Base-by-base conservation (phyloP, 768 basidiomycete species). In the Russula dissimulans region DNA sequence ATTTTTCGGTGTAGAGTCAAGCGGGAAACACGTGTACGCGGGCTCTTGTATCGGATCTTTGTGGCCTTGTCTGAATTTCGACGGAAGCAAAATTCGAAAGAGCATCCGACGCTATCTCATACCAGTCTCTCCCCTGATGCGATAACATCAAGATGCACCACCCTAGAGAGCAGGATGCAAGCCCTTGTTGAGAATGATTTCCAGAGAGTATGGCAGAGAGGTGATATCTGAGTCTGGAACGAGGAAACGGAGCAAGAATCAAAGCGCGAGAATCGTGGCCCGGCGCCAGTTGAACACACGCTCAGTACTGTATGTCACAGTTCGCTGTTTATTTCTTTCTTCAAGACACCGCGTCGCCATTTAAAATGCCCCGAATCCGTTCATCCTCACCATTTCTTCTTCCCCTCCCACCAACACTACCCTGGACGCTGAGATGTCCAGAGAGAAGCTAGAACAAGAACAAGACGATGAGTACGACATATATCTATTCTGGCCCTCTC, bases 311-410 rank as follows among this genome's bases (percentile, higher is more conserved):
- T 36, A 29, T 42, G 32, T 41, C 39, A 11, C 38, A 38, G n/a
- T 34, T 51, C 48, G 31, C 41, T 36, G 39, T 47, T 14, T 34
- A 54, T 47, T 53, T 59, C 50, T 47, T 43, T 42, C 45, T 31
- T 44, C 44, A 54, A 57, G 51, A 62, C 61, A 48, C 61, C 61
- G 61, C 45, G 50, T 38, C 46, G 17, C 39, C 43, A 53, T 61
- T 53, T 53, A 26, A 62, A 61, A 62, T 57, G 61, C 17, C 44
- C 6, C 51, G 31, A 48, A 54, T 11, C 36, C 17, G 46, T 42
- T 62, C 51, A 14, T 56, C 61, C 39, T 57, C 42, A 14, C 39
- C 12, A 32, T 31, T 46, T 17, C 42, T 57, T 17, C 12, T 55
- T 32, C 8, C 32, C 14, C 31, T 17, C 3, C 44, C 26, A n/a